phyloP scores from a whole-genome alignment of 805 yeast genomes.

The Metschnikowia aberdeeniae region DNA sequence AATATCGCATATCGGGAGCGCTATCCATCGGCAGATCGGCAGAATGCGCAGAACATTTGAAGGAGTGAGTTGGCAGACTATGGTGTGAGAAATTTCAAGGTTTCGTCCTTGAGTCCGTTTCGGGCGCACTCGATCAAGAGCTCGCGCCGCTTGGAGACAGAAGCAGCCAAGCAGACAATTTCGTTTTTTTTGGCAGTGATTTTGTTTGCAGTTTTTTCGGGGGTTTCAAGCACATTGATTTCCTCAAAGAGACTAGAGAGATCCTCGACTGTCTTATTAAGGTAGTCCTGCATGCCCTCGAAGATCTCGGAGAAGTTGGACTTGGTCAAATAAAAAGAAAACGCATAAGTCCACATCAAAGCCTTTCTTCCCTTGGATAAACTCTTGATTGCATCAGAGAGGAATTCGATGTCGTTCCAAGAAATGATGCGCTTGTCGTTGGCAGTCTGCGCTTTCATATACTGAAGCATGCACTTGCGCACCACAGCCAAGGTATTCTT shows the following conservation, averaged over 20 bases:
- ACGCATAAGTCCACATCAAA: constrained; percentile 87
- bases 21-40: no score
- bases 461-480: constrained; percentile 55
- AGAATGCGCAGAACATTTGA: no score
- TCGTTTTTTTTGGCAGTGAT: constrained; percentile 36
- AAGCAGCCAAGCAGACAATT: constrained; percentile 40
- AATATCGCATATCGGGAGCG: background rate
- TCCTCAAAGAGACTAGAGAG: constrained; percentile 57
- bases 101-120: constrained; percentile 36
- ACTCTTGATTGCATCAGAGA: constrained; percentile 65
- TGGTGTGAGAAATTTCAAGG: constrained; percentile 17
- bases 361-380: constrained; percentile 68
- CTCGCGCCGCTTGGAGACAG: constrained; percentile 38
- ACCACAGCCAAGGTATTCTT: constrained; percentile 57
- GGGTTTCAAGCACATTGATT: constrained; percentile 27
- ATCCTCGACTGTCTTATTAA: constrained; percentile 65
- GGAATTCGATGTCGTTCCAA: constrained; percentile 86
- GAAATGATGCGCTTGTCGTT: constrained; percentile 33
- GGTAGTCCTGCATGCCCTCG: constrained; percentile 64
- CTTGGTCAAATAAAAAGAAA: constrained; percentile 60
- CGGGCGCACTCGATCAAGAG: constrained; percentile 43
- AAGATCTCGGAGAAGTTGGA: constrained; percentile 57
- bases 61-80: background rate
- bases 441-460: constrained; percentile 56
- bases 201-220: constrained; percentile 21